Conservation (phyloP, 306 rosid species). For the Malus fusca region DNA sequence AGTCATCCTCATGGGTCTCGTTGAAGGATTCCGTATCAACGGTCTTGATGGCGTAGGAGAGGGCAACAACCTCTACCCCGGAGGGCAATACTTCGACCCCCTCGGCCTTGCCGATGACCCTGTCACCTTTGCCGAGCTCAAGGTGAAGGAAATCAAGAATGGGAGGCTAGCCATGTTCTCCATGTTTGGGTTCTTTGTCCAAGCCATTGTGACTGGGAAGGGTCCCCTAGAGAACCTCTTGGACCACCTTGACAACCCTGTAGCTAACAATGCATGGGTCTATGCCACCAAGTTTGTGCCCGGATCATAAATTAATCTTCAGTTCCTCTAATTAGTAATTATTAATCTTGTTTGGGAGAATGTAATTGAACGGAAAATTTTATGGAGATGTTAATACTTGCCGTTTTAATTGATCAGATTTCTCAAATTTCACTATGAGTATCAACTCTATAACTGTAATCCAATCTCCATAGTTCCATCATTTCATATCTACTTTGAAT, state of each 20-base stretch:
- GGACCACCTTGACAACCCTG: constrained; percentile 88
- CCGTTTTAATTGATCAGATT: background rate
- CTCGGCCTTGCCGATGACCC: constrained; percentile 92
- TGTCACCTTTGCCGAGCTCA: constrained; percentile 68
- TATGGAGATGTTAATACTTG: background rate
- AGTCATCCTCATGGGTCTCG: constrained; percentile 80
- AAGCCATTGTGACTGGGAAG: constrained; percentile 90
- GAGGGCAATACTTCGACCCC: constrained; percentile 92
- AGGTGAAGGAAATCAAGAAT: constrained; percentile 87
- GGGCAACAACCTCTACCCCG: constrained; percentile 80
- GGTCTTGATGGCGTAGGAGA: constrained; percentile 89
- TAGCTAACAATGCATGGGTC: constrained; percentile 91
- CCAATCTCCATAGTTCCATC: no score
- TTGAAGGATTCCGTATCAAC: constrained; percentile 82
- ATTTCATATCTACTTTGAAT: no score
- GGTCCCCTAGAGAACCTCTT: constrained; percentile 84
- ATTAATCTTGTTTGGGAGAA: constrained; percentile 5
- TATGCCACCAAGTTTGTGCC: constrained; percentile 92
- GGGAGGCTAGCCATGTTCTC: constrained; percentile 90
- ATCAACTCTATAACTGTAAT: background rate
- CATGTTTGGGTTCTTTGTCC: constrained; percentile 95
- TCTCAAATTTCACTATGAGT: background rate
- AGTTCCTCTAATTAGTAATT: background rate
- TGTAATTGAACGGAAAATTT: background rate
- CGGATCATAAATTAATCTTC: constrained; percentile 40